phyloP scores from a whole-genome alignment of 2,329 filamentous ascomycete species.

The Colletotrichum incanum region DNA sequence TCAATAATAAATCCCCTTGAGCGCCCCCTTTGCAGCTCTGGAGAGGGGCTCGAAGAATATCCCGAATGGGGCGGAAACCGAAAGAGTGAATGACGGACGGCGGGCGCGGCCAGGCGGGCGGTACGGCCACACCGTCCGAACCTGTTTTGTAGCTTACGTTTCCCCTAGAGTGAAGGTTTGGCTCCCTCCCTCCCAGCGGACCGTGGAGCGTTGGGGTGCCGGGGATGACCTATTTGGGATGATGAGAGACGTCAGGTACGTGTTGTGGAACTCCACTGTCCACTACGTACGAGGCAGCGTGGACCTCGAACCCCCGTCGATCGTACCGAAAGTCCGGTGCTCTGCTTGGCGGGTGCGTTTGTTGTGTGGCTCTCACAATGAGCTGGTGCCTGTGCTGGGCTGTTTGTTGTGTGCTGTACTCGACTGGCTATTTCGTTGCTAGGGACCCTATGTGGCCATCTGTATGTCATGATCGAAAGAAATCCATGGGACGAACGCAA shows the following conservation, averaged over 20 bases:
- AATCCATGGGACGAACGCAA: constrained; percentile 38
- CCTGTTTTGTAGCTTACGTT: constrained; percentile 42
- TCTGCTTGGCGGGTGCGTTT: constrained; percentile 30
- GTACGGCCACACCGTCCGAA: constrained; percentile 42
- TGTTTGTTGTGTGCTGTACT: constrained; percentile 5
- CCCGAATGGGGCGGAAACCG: constrained; percentile 26
- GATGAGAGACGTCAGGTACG: constrained; percentile 31
- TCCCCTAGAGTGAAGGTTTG: constrained; percentile 38
- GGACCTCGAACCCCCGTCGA: constrained; percentile 30
- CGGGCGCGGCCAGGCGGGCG: constrained; percentile 34
- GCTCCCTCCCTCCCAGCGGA: constrained; percentile 26
- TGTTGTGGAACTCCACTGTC: constrained; percentile 32
- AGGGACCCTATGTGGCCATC: constrained; percentile 28
- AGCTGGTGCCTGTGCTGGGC: neutral
- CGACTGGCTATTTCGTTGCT: neutral
- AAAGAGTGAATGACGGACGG: constrained; percentile 24
- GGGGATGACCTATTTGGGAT: constrained; percentile 35
- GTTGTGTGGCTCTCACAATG: neutral
- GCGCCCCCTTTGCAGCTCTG: constrained; percentile 19
- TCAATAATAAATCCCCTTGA: constrained; percentile 38
- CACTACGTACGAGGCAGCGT: constrained; percentile 40
- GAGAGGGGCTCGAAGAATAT: constrained; percentile 21
- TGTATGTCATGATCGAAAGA: constrained; percentile 32
- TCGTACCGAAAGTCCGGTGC: constrained; percentile 28
- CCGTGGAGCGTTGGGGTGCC: constrained; percentile 32